Percentiles rank a stretch among this genome's conserved stretches.
Conservation (phyloP, 2,329 filamentous ascomycete genomes). For the Cadophora sp. region DNA sequence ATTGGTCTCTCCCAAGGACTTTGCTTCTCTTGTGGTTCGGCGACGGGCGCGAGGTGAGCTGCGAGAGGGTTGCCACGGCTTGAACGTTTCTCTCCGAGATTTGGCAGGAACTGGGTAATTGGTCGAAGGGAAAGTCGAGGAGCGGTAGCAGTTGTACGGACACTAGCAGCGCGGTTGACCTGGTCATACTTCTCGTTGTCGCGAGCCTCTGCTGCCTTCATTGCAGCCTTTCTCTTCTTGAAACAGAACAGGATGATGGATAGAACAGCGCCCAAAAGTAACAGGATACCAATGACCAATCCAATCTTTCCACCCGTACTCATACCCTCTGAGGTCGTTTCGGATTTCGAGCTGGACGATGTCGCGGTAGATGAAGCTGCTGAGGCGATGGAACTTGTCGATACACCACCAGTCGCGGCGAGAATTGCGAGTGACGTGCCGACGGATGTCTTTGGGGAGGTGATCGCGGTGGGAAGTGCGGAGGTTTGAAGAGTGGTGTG, state of each 20-base stretch:
- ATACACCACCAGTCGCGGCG: constrained; percentile 17
- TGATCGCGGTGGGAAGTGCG: constrained; percentile 30
- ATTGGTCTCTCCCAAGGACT: constrained; percentile 43
- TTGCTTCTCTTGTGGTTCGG: constrained; percentile 25
- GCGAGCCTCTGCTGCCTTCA: constrained; percentile 53
- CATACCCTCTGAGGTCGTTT: constrained; percentile 38
- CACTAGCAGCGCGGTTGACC: constrained; percentile 30
- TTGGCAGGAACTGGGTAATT: constrained; percentile 82
- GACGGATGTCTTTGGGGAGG: constrained; percentile 30
- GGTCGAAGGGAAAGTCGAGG: constrained; percentile 86
- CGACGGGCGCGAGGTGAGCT: constrained; percentile 46
- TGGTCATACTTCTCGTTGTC: constrained; percentile 69
- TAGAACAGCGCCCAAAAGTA: constrained; percentile 69
- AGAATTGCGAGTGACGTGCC: constrained; percentile 26
- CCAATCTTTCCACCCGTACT: constrained; percentile 69
- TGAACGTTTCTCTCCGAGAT: constrained; percentile 59
- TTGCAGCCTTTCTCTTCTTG: constrained; percentile 72
- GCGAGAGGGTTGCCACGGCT: constrained; percentile 56
- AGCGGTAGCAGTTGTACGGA: constrained; percentile 55
- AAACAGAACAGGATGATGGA: constrained; percentile 76
- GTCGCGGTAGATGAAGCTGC: constrained; percentile 23
- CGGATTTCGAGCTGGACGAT: constrained; percentile 24
- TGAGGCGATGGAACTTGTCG: constrained; percentile 18
- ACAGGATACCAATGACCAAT: constrained; percentile 81
- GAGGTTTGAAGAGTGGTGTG: constrained; percentile 24